A percentile compares a stretch with the other conserved stretches of the same genome.
phyloP scores from a whole-genome alignment of 164 flowering plant species.

The Hamamelis virginiana region DNA sequence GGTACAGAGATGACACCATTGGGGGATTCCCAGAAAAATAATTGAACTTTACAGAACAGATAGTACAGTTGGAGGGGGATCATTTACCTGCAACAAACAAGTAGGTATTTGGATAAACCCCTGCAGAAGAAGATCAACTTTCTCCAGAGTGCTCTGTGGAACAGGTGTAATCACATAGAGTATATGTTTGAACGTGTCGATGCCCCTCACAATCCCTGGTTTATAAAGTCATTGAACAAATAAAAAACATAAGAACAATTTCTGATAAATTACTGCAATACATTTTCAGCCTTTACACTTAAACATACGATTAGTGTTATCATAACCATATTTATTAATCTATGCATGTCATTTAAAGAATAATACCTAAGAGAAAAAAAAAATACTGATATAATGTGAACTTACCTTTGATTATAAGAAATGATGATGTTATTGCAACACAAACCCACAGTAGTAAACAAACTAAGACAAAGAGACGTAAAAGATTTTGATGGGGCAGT shows the following conservation, averaged over 20 bases:
- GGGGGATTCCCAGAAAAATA: not conserved
- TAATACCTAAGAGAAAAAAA: too few species aligned
- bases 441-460: too few species aligned
- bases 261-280: not conserved
- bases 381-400: too few species aligned
- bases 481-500: too few species aligned
- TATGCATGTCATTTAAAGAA: too few species aligned
- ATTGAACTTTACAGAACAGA: not conserved
- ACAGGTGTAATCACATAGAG: slow-evolving; percentile 86
- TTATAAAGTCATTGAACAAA: slow-evolving; percentile 11
- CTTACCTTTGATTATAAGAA: too few species aligned
- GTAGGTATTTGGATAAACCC: slow-evolving; percentile 79
- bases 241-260: not conserved
- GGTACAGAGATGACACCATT: too few species aligned
- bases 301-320: too few species aligned
- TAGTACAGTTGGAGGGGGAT: not conserved
- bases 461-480: too few species aligned
- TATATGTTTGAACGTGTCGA: slow-evolving; percentile 56
- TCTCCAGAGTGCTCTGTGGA: slow-evolving; percentile 53
- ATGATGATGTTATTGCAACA: too few species aligned
- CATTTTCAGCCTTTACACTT: too few species aligned
- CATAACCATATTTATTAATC: too few species aligned
- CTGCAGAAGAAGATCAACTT: slow-evolving; percentile 77
- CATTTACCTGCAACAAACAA: slow-evolving; percentile 72
- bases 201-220: slow-evolving; percentile 81